Percentiles rank a stretch among this genome's conserved stretches.
These are phyloP conservation scores for Grosmannia serpens DNA, from an alignment of 2,329 filamentous ascomycete species.

Conservation along the genomic window DNA sequence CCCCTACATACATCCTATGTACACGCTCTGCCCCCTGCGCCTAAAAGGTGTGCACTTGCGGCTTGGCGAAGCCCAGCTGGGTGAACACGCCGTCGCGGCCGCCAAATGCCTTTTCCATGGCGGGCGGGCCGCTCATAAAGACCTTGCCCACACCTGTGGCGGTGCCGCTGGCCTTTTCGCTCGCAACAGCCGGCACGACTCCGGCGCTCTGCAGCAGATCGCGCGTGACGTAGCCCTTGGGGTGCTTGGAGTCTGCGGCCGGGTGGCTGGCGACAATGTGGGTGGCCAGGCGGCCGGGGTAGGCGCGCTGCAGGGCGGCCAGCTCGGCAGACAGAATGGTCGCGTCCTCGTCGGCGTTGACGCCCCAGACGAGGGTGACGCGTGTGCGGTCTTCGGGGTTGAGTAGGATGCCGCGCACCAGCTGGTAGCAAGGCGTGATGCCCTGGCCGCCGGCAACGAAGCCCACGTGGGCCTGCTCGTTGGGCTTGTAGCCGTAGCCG, in stretches of 20 bases:
- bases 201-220: conserved; percentile 40
- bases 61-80: conserved; percentile 44
- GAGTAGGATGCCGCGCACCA: conserved; percentile 48
- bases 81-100: conserved; percentile 40
- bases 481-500: conserved; percentile 42
- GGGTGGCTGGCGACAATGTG: conserved; percentile 46
- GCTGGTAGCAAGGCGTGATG: conserved; percentile 59
- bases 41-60: conserved; percentile 46
- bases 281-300: conserved; percentile 43
- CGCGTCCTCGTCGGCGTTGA: conserved; percentile 54
- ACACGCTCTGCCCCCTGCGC: background rate
- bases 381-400: conserved; percentile 51
- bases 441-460: conserved; percentile 62
- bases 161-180: conserved; percentile 8
- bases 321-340: conserved; percentile 44
- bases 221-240: conserved; percentile 47
- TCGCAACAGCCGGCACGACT: conserved; percentile 16
- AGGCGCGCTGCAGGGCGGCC: conserved; percentile 33
- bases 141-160: conserved; percentile 34
- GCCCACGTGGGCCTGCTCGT: conserved; percentile 39
- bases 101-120: conserved; percentile 49
- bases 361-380: conserved; percentile 54
- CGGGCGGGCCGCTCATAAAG: conserved; percentile 57
- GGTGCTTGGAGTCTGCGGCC: conserved; percentile 25
- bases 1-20: background rate